Evolutionary conservation across 306 rosid species (phyloP).

Genomic region (Castanea crenata): DNA sequence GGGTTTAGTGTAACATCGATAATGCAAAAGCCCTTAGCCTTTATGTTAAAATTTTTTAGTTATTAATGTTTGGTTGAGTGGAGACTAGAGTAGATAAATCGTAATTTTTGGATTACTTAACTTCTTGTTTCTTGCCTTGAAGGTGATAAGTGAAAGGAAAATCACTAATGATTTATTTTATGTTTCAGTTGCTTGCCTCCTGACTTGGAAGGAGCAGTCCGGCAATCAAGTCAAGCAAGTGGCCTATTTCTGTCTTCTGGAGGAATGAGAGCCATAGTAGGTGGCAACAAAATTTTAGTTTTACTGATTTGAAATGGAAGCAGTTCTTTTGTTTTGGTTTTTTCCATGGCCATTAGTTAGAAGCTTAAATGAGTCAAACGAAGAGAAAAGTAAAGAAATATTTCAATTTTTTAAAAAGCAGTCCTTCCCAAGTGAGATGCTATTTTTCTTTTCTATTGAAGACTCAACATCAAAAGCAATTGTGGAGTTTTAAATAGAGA

Average conservation of each 20-base stretch:
- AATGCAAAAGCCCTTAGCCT: not conserved
- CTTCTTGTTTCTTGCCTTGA: conserved; percentile 1
- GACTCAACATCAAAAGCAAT: not conserved
- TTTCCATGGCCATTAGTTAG: not conserved
- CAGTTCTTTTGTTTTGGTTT: not conserved
- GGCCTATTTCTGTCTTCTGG: conserved; percentile 79
- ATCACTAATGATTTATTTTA: conserved; percentile 21
- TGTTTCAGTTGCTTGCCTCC: conserved; percentile 90
- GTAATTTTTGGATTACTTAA: not conserved
- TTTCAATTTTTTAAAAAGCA: not conserved
- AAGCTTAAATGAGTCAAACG: not conserved
- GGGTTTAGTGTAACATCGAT: not conserved
- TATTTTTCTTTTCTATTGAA: not conserved
- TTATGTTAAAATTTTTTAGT: not conserved
- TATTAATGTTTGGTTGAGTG: not conserved
- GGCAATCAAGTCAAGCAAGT: conserved; percentile 78
- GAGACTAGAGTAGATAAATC: not conserved
- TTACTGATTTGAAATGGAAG: not conserved
- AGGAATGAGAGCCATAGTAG: conserved; percentile 87
- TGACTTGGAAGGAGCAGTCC: conserved; percentile 88
- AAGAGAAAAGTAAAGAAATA: not conserved
- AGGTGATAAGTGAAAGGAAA: conserved; percentile 23
- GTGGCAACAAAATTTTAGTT: conserved; percentile 28
- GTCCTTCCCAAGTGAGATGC: not conserved
- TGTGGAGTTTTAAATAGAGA: not conserved